phyloP scores from a whole-genome alignment of 352 stramenopile species.

The Globisporangium paroecandrum region DNA sequence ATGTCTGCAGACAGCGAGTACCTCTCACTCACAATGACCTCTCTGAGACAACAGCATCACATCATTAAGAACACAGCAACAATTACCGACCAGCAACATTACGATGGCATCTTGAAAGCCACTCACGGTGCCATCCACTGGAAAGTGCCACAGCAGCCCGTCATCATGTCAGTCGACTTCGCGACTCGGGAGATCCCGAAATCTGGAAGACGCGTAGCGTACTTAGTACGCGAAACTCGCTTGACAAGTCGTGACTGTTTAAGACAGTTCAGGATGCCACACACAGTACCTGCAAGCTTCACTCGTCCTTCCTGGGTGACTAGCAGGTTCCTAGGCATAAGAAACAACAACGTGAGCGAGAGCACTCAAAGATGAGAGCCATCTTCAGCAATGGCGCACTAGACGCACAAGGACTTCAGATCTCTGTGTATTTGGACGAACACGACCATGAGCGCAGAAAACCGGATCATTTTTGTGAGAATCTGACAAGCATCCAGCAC shows the following conservation, averaged over 20 bases:
- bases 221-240: not conserved
- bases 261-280: not conserved
- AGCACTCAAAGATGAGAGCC: not conserved
- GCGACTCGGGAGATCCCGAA: slow-evolving; percentile 75
- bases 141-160: slow-evolving; percentile 72
- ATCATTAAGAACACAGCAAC: not conserved
- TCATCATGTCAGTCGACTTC: slow-evolving; percentile 54
- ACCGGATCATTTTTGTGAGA: not conserved
- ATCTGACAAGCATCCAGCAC: not conserved
- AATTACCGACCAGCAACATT: not conserved
- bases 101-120: not conserved
- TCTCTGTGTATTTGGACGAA: slow-evolving; percentile 32
- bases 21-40: slow-evolving; percentile 59
- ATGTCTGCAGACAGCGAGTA: slow-evolving; percentile 75
- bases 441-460: not conserved
- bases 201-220: slow-evolving; percentile 24
- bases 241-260: not conserved
- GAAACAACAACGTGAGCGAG: not conserved
- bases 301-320: slow-evolving; percentile 67
- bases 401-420: slow-evolving; percentile 70
- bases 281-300: slow-evolving; percentile 53
- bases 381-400: not conserved
- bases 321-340: slow-evolving; percentile 54
- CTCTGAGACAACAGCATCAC: slow-evolving; percentile 23
- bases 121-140: slow-evolving; percentile 84